Percentiles rank a stretch among this genome's conserved stretches.
These are phyloP conservation scores for Rheum nobile DNA, from an alignment of 148 eudicot species.

Conservation along the genomic window DNA sequence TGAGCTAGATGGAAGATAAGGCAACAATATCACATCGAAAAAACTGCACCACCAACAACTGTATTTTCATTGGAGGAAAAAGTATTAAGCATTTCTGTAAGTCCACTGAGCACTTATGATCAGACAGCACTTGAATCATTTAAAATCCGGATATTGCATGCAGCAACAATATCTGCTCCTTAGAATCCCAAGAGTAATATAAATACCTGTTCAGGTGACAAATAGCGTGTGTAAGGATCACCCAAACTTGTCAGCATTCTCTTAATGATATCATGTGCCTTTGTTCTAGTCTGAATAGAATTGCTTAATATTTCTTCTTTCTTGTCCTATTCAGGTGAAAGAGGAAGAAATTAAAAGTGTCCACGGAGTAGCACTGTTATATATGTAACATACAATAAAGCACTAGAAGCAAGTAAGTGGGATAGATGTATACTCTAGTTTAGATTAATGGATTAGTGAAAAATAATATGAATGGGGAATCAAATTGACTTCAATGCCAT, in stretches of 20 bases:
- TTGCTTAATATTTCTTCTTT: constrained; percentile 59
- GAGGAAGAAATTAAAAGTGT: constrained; percentile 3
- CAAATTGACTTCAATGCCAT: background rate
- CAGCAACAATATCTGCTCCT: background rate
- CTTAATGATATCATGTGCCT: constrained; percentile 72
- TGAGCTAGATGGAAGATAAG: background rate
- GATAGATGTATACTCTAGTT: background rate
- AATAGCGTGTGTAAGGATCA: constrained; percentile 87
- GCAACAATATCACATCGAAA: background rate
- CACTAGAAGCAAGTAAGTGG: background rate
- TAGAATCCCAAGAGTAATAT: background rate
- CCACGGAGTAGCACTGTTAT: background rate
- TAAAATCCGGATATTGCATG: background rate
- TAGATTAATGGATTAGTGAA: background rate
- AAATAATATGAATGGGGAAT: background rate
- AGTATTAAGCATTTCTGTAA: background rate
- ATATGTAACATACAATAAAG: background rate
- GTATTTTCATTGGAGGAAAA: background rate
- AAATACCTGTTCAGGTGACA: constrained; percentile 72
- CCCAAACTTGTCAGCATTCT: constrained; percentile 78
- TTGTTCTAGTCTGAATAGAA: constrained; percentile 58
- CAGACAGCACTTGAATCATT: background rate
- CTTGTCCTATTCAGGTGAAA: constrained; percentile 42
- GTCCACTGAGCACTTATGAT: background rate
- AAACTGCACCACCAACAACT: background rate